Conservation (phyloP, 352 stramenopile genomes). For the Globisporangium mamillatum region DNA sequence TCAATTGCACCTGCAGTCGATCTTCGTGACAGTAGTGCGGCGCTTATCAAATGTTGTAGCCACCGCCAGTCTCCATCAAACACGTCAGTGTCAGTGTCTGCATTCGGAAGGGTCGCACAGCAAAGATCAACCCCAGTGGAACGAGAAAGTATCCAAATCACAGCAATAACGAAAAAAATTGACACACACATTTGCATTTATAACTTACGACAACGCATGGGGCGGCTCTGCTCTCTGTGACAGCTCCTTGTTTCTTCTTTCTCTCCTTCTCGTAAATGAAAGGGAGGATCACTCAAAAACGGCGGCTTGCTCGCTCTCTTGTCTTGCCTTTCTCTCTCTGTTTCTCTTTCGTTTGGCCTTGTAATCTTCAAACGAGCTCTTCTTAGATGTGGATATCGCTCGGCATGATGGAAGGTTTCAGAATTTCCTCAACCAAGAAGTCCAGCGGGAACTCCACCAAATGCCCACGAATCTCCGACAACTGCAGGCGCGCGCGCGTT, state of each 20-base stretch:
- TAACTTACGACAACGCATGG: constrained; percentile 11
- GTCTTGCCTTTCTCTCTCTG: background rate
- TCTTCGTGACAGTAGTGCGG: background rate
- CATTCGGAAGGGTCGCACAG: background rate
- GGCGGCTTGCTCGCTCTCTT: background rate
- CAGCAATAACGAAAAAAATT: constrained; percentile 1
- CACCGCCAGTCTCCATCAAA: background rate
- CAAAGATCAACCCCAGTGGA: background rate
- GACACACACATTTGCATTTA: constrained; percentile 13
- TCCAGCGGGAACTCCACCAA: constrained; percentile 85
- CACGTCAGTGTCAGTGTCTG: background rate
- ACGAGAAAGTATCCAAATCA: background rate
- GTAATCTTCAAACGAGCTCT: background rate
- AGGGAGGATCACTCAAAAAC: constrained; percentile 8
- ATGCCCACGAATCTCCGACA: constrained; percentile 82
- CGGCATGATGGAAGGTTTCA: constrained; percentile 80
- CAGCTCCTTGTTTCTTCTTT: constrained; percentile 2
- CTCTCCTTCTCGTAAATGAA: constrained; percentile 1
- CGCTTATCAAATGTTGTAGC: background rate
- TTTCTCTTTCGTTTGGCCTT: background rate
- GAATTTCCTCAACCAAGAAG: constrained; percentile 81
- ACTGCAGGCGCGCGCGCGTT: constrained; percentile 57
- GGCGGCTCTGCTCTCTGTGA: background rate
- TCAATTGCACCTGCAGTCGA: background rate
- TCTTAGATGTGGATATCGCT: constrained; percentile 85